Evolutionary conservation across 495 filamentous ascomycete species (phyloP), one percentile per base, ranked within the genome.

Genomic region (Thozetella sp.): DNA sequence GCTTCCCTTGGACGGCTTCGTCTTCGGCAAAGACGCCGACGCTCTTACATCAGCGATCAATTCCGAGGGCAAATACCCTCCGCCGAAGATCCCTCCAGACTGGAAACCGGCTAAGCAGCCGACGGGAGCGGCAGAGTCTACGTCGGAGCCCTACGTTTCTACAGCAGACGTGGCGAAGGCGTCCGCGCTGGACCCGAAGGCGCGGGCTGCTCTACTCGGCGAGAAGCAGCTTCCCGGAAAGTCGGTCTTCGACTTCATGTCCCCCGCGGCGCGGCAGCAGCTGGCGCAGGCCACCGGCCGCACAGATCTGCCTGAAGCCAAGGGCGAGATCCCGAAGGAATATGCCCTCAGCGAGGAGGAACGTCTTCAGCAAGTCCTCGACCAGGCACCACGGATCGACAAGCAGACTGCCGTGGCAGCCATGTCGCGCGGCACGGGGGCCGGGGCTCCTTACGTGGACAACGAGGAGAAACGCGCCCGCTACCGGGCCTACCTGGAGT

Each of bases 191-290:
- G 85, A 96, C 70, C 90, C 94, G 2, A 89, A 82, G 61, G 78
- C 92, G 25, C 85, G 95, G 63, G 95, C 93, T 12, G 86, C 88
- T 17, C 77, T 97, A 12, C 79, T 99, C 0, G 93, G 93, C 20
- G 94, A 98, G 71, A 78, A 84, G 25, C 85, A 88, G 45, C 77
- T 99, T 1, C 93, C 93, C 2, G 90, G 92, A 11, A 97, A 97
- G 72, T 98, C 95, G 1, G 88, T 99, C 30, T 99, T 98, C 70
- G 93, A 97, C 71, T 98, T 89, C 77, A 85, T 99, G 73, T 90
- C 92, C 0, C 83, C 93, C 1, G 85, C 90, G 40, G 87, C 91
- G 9, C 87, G 95, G 62, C 88, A 92, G 50, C 86, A 86, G 22
- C 83, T 99, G 60, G 92, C 81, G 17, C 80, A 87, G 51, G 86